Base-by-base conservation (phyloP, 768 basidiomycete species). In the Mycena alexandri region DNA sequence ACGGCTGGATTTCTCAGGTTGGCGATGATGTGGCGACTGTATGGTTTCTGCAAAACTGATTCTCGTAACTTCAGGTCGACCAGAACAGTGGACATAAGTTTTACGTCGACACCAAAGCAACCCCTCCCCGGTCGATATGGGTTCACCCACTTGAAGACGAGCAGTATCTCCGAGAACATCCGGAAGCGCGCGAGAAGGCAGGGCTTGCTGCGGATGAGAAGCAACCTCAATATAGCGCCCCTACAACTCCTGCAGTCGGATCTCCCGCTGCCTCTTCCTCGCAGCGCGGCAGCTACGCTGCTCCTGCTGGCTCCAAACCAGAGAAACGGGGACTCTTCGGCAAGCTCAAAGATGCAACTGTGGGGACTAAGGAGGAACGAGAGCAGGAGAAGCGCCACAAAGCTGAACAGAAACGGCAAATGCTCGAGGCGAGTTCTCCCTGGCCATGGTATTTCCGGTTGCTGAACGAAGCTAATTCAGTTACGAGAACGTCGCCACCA, bases 91-190 rank as follows among this genome's bases (percentile, higher is more conserved):
- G 83, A 0, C 86, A 81, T 61, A 74, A 77, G 0, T 90, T 86
- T 78, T 90, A 85, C 78, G 89, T 92, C 19, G 89, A 93, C 67
- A 92, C 90, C 0, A 81, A 78, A 63, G 85, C 87, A 0, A 80
- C 75, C 10, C 91, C 92, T 10, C 87, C 90, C 1, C 85, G 91
- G 0, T 83, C 87, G 0, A 92, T 88, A 71, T 93, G 91, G 92
- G 82, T 83, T 1, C 91, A 93, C 73, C 91, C 92, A 1, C 86
- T 86, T 64, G 89, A 92, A 62, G 90, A 92, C 74, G 86, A 89
- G 51, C 81, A 86, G 57, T 92, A 84, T 75, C 80, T 91, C n/a
- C 71, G 65, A 6, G 84, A 86, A 51, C 85, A 90, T 67, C 87
- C 89, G 10, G 84, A 87, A 5, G 68, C 79, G 10, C 75, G 74